Base-by-base conservation (phyloP, 805 yeast genomes). In the Barnettozyma pratensis region DNA sequence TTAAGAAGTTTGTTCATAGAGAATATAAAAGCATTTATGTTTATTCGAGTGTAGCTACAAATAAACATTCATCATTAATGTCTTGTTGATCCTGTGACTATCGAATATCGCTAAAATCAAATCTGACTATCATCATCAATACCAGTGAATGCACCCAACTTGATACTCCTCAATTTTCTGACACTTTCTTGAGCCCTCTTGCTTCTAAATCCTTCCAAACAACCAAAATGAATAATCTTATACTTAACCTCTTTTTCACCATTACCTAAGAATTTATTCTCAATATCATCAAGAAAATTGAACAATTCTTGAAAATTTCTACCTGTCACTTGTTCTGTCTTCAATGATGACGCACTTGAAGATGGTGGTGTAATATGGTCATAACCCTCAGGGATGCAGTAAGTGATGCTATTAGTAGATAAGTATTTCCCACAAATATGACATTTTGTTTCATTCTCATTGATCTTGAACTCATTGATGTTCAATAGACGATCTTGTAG, bases 371-470 rank as follows among this genome's bases (percentile, higher is more conserved):
- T 74, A 5, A 78, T 8, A 3, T 31, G 11, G 11, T 71, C 4
- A 64, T 60, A 12, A 57, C 25, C 32, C 66, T 35, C 28, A 7
- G 77, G 76, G 35, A 71, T 69, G 27, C 75, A 74, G 41, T 79
- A 70, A 32, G 81, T 65, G 1, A 84, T 79, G 42, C 79, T 73
- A 52, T 72, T 71, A 4, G 71, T 72, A 3, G 83, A 83, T 34
- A 85, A 66, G 10, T 69, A 62, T 55, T 80, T 81, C 26, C 70
- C 66, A 64, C 96, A 88, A 14, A 80, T 71, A 3, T 65, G 57
- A 60, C 96, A 88, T n/a, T 39, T 36, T n/a, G 46, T 38, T 30
- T 45, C 42, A 44, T 41, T 42, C 6, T 37, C 39, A 6, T 38
- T 8, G 5, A 39, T 28, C 14, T 31, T 26, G 25, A 42, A 41